Percentiles rank a stretch among this genome's conserved stretches.
phyloP scores from a whole-genome alignment of 2,329 filamentous ascomycete genomes.

The Aspergillus piperis region DNA sequence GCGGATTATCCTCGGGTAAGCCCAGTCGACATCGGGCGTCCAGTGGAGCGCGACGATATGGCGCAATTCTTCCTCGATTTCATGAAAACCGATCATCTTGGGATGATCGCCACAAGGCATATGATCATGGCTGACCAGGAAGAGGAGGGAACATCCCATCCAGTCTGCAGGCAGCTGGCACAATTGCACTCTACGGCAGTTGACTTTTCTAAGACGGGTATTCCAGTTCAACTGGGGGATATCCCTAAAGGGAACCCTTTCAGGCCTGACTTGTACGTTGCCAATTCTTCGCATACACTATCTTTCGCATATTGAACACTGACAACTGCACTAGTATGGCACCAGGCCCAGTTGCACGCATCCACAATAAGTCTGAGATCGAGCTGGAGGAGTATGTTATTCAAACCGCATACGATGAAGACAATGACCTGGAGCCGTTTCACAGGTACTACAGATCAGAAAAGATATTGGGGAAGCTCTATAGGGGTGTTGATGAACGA shows the following conservation, averaged over 20 bases:
- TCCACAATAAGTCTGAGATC: constrained; percentile 46
- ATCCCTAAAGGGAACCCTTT: constrained; percentile 45
- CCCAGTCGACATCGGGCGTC: constrained; percentile 61
- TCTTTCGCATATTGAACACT: constrained; percentile 48
- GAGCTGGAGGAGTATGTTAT: constrained; percentile 49
- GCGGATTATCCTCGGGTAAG: constrained; percentile 68
- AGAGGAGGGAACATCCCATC: constrained; percentile 53
- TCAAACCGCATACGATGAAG: constrained; percentile 47
- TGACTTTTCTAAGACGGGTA: constrained; percentile 75
- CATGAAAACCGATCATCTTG: constrained; percentile 67
- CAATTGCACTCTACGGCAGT: constrained; percentile 70
- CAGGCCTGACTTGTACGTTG: constrained; percentile 59
- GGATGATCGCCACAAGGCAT: constrained; percentile 66
- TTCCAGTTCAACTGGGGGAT: constrained; percentile 51
- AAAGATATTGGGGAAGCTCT: constrained; percentile 70
- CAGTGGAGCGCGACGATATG: constrained; percentile 67
- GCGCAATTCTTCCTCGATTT: constrained; percentile 78
- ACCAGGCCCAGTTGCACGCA: constrained; percentile 24
- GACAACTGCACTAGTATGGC: constrained; percentile 20
- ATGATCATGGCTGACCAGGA: constrained; percentile 64
- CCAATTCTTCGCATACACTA: too few species aligned
- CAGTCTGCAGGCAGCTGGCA: constrained; percentile 58
- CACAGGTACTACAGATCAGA: constrained; percentile 66
- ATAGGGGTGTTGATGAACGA: constrained; percentile 71
- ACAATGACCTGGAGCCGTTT: constrained; percentile 48